A percentile compares a stretch with the other conserved stretches of the same genome.
Evolutionary conservation across 2,329 filamentous ascomycete genomes (phyloP).

Genomic region (Passalora sequoiae): DNA sequence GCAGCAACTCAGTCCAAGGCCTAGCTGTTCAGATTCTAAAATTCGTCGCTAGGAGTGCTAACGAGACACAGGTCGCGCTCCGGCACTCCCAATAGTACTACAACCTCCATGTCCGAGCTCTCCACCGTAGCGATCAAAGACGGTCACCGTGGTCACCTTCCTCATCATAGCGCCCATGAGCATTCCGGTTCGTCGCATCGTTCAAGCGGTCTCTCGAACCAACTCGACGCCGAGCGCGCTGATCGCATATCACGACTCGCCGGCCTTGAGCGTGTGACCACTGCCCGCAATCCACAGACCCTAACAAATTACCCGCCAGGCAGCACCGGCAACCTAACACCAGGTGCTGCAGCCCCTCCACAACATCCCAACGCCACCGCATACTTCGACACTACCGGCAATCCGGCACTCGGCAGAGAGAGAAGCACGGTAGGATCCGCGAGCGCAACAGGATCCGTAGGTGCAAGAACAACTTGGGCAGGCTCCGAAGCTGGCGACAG

Average conservation of each 20-base stretch:
- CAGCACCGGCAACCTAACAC: conserved; percentile 33
- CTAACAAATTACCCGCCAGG: conserved; percentile 37
- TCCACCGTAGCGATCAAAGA: conserved; percentile 96
- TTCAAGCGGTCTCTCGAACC: conserved; percentile 48
- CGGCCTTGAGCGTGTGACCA: conserved; percentile 81
- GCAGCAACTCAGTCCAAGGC: too few species aligned
- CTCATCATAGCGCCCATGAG: conserved; percentile 50
- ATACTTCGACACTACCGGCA: conserved; percentile 76
- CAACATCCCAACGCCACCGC: conserved; percentile 40
- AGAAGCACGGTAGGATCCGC: conserved; percentile 85
- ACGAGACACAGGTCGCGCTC: conserved; percentile 48
- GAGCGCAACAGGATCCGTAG: conserved; percentile 75
- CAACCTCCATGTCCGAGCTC: conserved; percentile 83
- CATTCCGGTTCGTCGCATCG: conserved; percentile 38
- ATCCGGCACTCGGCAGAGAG: conserved; percentile 62
- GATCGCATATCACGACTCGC: conserved; percentile 89
- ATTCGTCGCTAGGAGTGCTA: too few species aligned
- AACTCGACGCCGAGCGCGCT: conserved; percentile 51
- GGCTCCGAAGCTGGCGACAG: conserved; percentile 53
- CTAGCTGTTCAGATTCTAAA: background rate
- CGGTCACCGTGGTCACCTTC: conserved; percentile 77
- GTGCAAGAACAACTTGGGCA: conserved; percentile 65
- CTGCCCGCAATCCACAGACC: conserved; percentile 52
- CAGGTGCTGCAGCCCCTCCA: conserved; percentile 27
- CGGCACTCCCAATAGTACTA: conserved; percentile 87